A percentile compares a stretch with the other conserved stretches of the same genome.
These are phyloP conservation scores for Sutorius eximius DNA, from an alignment of 1,284 basidiomycete genomes.

Conservation along the genomic window DNA sequence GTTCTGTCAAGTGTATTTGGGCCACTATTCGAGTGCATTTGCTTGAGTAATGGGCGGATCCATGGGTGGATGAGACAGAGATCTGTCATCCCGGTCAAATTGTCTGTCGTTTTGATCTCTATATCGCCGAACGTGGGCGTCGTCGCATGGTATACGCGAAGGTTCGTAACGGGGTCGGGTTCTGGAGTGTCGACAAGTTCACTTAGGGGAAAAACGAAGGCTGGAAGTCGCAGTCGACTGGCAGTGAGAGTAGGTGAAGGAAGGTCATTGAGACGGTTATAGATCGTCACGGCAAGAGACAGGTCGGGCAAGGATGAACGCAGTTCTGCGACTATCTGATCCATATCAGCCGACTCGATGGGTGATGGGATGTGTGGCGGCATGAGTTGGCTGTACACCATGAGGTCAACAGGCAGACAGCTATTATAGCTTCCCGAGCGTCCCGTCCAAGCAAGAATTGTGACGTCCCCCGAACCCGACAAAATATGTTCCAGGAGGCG, in stretches of 20 bases:
- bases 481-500: conserved; percentile 15
- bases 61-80: conserved; percentile 10
- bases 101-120: conserved; percentile 1
- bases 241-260: background rate
- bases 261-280: background rate
- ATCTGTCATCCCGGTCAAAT: background rate
- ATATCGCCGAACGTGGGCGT: background rate
- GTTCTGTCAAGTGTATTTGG: background rate
- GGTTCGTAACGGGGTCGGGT: background rate
- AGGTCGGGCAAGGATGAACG: conserved; percentile 1
- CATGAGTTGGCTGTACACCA: conserved; percentile 2
- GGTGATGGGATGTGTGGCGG: background rate
- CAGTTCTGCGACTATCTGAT: background rate
- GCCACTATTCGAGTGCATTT: conserved; percentile 1
- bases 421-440: conserved; percentile 3
- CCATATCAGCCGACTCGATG: background rate
- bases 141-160: background rate
- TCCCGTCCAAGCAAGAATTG: conserved; percentile 18
- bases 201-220: conserved; percentile 2
- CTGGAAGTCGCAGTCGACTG: conserved; percentile 6
- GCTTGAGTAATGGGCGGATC: conserved; percentile 12
- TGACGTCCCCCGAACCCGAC: conserved; percentile 5
- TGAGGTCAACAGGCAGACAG: conserved; percentile 10
- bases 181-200: background rate
- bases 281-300: background rate